Base-by-base conservation (phyloP, 345 rosid species). In the Orychophragmus violaceus region DNA sequence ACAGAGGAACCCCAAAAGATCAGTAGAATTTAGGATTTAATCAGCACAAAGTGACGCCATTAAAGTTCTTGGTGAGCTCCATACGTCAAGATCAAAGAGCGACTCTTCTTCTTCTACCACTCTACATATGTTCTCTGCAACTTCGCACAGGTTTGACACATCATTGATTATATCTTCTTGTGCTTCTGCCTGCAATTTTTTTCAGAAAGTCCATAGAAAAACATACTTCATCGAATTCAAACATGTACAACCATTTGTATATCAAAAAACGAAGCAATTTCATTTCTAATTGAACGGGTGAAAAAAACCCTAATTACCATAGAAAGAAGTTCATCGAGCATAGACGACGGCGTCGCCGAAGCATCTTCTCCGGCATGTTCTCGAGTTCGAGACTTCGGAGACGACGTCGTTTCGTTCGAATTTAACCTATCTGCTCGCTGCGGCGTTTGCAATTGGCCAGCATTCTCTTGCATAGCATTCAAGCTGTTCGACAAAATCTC, bases 21-120 rank as follows among this genome's bases (percentile, higher is more conserved):
- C 14, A 5, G 3, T 2, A 37, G 8, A 27, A 51, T 6, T 21
- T 10, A 37, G 3, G 2, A 7, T n/a, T 52, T 65, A 55, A 45
- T 80, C 78, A 8, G 79, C 83, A 75, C 83, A 85, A 39, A 93
- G 87, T 0, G 87, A 78, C n/a, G 79, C 78, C 94, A 90, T 80
- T 14, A 93, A 83, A 57, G 79, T 82, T 4, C 27, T 74, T 0
- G 96, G 94, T 2, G 96, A 86, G 41, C 79, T 76, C 98, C 97
- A 93, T n/a, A 93, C 63, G 1, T 81, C 82, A 69, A 88, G 87
- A 74, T 84, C 78, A 5, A 84, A 60, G 24, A 79, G 76, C 0
- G 78, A 61, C 36, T 52, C 60, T 45, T 85, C 87, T 74, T 84
- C 81, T 78, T 84, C 81, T 42, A 78, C 83, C 3, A 80, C 59